Base-by-base conservation (phyloP, 1,284 basidiomycete genomes). In the Moniliophthora roreri region DNA sequence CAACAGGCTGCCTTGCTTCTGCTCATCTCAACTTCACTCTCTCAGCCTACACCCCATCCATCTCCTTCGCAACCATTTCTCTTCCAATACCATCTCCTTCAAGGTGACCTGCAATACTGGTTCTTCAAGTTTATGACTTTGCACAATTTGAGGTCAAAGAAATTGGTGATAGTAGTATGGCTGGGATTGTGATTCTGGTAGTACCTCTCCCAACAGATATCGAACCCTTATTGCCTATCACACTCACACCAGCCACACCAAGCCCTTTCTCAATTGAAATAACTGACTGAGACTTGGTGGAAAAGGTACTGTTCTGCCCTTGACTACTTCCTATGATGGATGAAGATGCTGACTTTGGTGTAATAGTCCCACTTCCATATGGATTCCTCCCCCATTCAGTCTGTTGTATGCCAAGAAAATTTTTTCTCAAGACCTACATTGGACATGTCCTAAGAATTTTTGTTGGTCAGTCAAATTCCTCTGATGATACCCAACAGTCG, bases 131-230 rank as follows among this genome's bases (percentile, higher is more conserved):
- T n/a, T n/a, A n/a, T n/a, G n/a, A n/a, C n/a, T n/a, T n/a, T n/a
- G n/a, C n/a, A n/a, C n/a, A n/a, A n/a, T n/a, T n/a, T n/a, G n/a
- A n/a, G n/a, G n/a, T n/a, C n/a, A n/a, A n/a, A n/a, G n/a, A n/a
- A n/a, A n/a, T n/a, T n/a, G n/a, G n/a, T n/a, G n/a, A n/a, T n/a
- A n/a, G n/a, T n/a, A n/a, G n/a, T n/a, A n/a, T n/a, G n/a, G n/a
- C n/a, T n/a, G n/a, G n/a, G n/a, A n/a, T n/a, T n/a, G n/a, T n/a
- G n/a, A n/a, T 89, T 62, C 78, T 70, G 60, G 73, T 75, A 55
- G 82, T 81, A n/a, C 81, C 82, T 38, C 80, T 69, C 50, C 85
- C 84, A 46, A 88, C 65, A 16, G 81, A 72, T 54, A 89, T 87
- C 18, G 84, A 83, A 6, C 85, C 82, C 60, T 72, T 78, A 57